Percentiles rank a stretch among this genome's conserved stretches.
Evolutionary conservation across 1,139 yeast species (phyloP).

Genomic region (Geotrichum siamense): DNA sequence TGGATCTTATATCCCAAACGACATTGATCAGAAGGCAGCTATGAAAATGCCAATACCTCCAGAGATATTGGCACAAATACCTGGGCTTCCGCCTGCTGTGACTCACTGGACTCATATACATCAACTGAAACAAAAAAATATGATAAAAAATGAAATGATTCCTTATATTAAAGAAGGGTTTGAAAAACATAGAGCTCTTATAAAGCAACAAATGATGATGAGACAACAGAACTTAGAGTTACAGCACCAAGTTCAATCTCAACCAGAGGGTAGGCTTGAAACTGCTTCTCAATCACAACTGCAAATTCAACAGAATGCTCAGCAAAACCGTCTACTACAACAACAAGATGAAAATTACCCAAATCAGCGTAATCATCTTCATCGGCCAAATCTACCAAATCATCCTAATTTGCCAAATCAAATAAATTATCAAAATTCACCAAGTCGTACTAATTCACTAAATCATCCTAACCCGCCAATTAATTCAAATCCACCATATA

Average conservation of each 20-base stretch:
- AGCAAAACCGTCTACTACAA: conserved; percentile 20
- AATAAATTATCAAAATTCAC: background rate
- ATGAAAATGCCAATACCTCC: conserved; percentile 58
- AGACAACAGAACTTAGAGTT: conserved; percentile 25
- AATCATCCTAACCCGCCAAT: conserved; percentile 17
- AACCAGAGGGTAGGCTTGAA: conserved; percentile 4
- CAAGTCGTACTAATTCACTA: background rate
- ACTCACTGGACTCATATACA: conserved; percentile 80
- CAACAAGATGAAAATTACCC: conserved; percentile 25
- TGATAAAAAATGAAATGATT: conserved; percentile 52
- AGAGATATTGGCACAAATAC: conserved; percentile 61
- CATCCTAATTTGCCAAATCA: conserved; percentile 14
- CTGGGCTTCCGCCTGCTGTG: conserved; percentile 73
- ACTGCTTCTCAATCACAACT: background rate
- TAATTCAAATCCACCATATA: conserved; percentile 18
- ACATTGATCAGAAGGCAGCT: conserved; percentile 2
- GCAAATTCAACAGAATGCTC: conserved; percentile 19
- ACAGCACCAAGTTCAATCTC: conserved; percentile 20
- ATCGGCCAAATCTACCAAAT: conserved; percentile 19
- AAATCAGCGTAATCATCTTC: conserved; percentile 11
- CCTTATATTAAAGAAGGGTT: conserved; percentile 52
- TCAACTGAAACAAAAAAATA: conserved; percentile 55
- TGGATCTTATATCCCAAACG: conserved; percentile 41
- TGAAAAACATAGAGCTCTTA: conserved; percentile 31
- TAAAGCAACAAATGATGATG: conserved; percentile 24